Percentiles rank a stretch among this genome's conserved stretches.
Evolutionary conservation across 495 filamentous ascomycete genomes (phyloP).

Genomic region (Penicillium nucicola): DNA sequence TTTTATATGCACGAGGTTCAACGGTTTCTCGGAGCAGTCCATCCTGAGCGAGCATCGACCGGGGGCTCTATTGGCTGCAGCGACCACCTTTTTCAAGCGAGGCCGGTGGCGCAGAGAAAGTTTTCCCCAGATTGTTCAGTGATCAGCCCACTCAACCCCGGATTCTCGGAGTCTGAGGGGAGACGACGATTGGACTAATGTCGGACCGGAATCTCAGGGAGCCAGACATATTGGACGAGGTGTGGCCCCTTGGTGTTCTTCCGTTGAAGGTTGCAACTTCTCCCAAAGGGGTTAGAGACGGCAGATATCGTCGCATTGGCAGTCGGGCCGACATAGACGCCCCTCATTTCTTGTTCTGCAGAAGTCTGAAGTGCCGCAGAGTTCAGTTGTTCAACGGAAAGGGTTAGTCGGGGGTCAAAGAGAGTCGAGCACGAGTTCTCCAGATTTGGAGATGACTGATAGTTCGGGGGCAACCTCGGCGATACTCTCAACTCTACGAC

Average conservation of each 20-base stretch:
- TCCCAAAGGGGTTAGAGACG: neutral
- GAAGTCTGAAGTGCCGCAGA: too few relatives aligned
- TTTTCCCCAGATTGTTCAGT: neutral
- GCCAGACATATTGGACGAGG: too few relatives aligned
- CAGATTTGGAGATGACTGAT: too few relatives aligned
- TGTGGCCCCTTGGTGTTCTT: too few relatives aligned
- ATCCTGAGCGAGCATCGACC: neutral
- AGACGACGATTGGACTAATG: neutral
- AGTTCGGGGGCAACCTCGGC: too few relatives aligned
- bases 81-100: neutral
- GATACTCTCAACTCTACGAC: too few relatives aligned
- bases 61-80: constrained; percentile 1
- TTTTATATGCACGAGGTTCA: neutral
- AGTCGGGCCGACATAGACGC: constrained; percentile 2
- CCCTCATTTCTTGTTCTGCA: neutral
- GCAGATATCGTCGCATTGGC: neutral
- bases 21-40: neutral
- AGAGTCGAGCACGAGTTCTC: too few relatives aligned
- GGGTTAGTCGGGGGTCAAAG: too few relatives aligned
- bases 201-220: neutral
- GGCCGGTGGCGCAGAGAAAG: neutral
- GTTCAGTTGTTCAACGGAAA: too few relatives aligned
- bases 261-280: neutral
- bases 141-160: constrained; percentile 1
- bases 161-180: neutral